Base-by-base conservation (phyloP, 768 basidiomycete genomes). In the Tremella mesenterica region DNA sequence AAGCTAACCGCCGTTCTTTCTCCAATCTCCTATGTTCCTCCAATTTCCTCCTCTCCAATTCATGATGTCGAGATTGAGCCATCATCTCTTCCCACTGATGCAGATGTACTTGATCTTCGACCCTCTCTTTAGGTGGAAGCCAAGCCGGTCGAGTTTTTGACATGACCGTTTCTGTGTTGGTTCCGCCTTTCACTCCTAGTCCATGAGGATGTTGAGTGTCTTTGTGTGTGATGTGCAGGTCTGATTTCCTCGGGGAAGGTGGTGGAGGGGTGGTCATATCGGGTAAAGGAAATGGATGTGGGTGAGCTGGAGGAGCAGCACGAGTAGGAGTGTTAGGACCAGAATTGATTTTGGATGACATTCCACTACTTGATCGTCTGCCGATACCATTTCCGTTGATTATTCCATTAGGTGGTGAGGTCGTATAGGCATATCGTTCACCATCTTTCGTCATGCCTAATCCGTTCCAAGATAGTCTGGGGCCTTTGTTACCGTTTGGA, bases 31-130 rank as follows among this genome's bases (percentile, higher is more conserved):
- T 44, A 7, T 48, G 34, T 25, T 64, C 59, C 10, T 36, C 50
- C 10, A 47, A 33, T 47, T 64, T 65, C 8, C 53, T 43, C 18
- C 52, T 29, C 48, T 53, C 63, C 54, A 49, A 52, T 52, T 70
- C 71, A 29, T 59, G 57, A 31, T 60, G 60, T 48, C 63, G 27
- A 2, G 64, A 52, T 23, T 68, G 64, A 3, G 58, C 56, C 71
- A 73, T 73, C 63, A 73, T 71, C 38, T 59, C 54, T 50, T 69
- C 65, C 71, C 71, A 73, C 39, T 67, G 58, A 50, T 68, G 61
- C 21, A 66, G 54, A 56, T 73, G 71, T 21, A 52, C 48, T 46
- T 68, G 64, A 31, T 73, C 71, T 48, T 73, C 71, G 8, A 59
- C 61, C 44, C 59, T 60, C 13, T 57, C 56, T 53, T 73, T 73